These are phyloP conservation scores for Colletotrichum liaoningense DNA, from an alignment of 2,329 filamentous ascomycete species.

Conservation along the genomic window DNA sequence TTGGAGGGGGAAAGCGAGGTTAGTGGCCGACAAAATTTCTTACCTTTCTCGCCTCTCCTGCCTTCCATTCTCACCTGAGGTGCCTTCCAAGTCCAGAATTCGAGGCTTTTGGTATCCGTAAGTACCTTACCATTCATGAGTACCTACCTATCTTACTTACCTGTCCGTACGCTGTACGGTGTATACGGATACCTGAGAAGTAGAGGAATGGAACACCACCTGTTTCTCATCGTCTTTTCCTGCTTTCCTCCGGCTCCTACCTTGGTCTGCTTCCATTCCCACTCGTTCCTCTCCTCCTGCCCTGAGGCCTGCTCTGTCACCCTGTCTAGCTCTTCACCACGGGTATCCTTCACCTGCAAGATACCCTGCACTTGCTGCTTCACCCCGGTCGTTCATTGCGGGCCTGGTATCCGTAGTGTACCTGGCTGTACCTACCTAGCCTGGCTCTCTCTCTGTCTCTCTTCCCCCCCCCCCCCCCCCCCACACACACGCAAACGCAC, in stretches of 20 bases:
- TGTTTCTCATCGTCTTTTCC: background rate
- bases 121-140: too few species aligned
- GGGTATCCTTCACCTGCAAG: background rate
- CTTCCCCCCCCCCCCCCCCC: too few species aligned
- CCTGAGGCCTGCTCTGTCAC: background rate
- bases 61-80: too few species aligned
- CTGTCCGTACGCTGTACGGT: too few species aligned
- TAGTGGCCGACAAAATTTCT: background rate
- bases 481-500: background rate
- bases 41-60: background rate
- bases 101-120: too few species aligned
- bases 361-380: background rate
- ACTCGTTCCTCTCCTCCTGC: background rate
- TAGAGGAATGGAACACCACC: background rate
- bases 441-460: background rate
- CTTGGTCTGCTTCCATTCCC: constrained; percentile 21
- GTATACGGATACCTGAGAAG: background rate
- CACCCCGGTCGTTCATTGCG: constrained; percentile 12
- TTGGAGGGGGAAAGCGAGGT: constrained; percentile 1
- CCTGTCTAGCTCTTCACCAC: background rate
- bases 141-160: too few species aligned
- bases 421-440: too few species aligned
- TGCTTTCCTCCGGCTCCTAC: constrained; percentile 7
- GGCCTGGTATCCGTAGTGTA: constrained; percentile 2
- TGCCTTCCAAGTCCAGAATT: too few species aligned